phyloP scores from a whole-genome alignment of 2,329 filamentous ascomycete species.

The Monosporascus sp. region DNA sequence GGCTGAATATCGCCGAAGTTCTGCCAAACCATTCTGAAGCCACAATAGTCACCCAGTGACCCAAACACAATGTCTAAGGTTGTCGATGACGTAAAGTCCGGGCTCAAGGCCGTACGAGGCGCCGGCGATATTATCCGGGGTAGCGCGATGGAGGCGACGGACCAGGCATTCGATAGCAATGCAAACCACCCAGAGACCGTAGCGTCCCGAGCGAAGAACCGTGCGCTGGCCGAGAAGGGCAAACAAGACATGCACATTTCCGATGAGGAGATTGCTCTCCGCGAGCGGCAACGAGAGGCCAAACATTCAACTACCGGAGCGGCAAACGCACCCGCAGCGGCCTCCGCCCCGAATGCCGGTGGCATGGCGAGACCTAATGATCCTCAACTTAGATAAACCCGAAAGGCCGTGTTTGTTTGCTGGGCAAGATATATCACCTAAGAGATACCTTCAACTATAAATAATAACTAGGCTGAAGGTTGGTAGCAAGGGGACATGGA shows the following conservation, averaged over 20 bases:
- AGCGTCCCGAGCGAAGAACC: constrained; percentile 18
- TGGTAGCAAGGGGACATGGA: too few relatives aligned
- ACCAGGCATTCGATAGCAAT: constrained; percentile 24
- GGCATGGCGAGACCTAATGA: neutral
- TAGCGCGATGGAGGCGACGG: constrained; percentile 19
- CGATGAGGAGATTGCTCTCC: constrained; percentile 19
- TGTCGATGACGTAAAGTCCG: constrained; percentile 26
- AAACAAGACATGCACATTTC: constrained; percentile 18
- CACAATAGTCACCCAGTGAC: neutral
- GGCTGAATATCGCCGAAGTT: too few relatives aligned
- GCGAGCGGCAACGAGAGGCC: constrained; percentile 15
- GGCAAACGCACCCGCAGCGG: neutral
- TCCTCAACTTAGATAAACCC: neutral
- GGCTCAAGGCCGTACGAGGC: constrained; percentile 26
- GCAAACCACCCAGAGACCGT: constrained; percentile 19
- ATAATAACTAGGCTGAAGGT: too few relatives aligned
- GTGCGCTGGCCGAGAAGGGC: constrained; percentile 18
- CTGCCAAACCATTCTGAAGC: neutral
- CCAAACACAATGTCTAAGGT: constrained; percentile 23
- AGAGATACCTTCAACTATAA: too few relatives aligned
- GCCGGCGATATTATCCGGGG: constrained; percentile 28
- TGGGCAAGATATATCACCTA: too few relatives aligned
- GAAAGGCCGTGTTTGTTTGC: neutral
- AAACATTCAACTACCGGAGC: neutral
- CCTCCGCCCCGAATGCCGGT: neutral